A percentile compares a stretch with the other conserved stretches of the same genome.
phyloP scores from a whole-genome alignment of 2,329 filamentous ascomycete genomes.

The Botrytis porri region DNA sequence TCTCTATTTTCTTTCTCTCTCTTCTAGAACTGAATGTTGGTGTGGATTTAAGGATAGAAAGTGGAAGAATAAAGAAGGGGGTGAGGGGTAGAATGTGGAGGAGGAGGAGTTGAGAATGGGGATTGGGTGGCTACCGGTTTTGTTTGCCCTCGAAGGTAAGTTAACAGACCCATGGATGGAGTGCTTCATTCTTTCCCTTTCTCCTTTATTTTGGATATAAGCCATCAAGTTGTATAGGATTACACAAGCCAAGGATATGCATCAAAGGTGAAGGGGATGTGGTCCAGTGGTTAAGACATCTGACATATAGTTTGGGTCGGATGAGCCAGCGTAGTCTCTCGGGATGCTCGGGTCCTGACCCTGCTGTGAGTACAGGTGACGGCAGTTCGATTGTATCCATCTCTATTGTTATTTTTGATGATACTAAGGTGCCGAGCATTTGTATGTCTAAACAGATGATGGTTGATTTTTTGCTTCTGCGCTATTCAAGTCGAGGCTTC shows the following conservation, averaged over 20 bases:
- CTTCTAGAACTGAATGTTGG: too few species aligned
- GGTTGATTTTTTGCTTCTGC: background rate
- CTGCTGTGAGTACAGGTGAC: background rate
- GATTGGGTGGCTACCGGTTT: background rate
- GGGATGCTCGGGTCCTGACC: background rate
- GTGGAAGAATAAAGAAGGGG: too few species aligned
- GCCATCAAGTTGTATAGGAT: background rate
- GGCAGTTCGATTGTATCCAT: background rate
- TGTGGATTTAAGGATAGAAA: background rate
- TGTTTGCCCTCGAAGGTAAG: background rate
- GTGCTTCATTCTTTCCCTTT: background rate
- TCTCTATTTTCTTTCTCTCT: background rate
- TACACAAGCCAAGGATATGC: background rate
- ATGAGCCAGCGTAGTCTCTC: background rate
- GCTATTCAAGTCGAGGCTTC: background rate
- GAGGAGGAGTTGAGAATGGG: background rate
- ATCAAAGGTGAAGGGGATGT: background rate
- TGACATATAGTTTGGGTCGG: background rate
- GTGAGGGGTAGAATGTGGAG: background rate
- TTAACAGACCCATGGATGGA: background rate
- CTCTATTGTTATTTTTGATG: background rate
- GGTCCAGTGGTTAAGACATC: background rate
- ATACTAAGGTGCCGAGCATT: background rate
- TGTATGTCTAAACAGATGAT: background rate
- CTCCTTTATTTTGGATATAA: too few species aligned